Conservation (phyloP, 352 stramenopile species). For the Phytopythium oedochilum region DNA sequence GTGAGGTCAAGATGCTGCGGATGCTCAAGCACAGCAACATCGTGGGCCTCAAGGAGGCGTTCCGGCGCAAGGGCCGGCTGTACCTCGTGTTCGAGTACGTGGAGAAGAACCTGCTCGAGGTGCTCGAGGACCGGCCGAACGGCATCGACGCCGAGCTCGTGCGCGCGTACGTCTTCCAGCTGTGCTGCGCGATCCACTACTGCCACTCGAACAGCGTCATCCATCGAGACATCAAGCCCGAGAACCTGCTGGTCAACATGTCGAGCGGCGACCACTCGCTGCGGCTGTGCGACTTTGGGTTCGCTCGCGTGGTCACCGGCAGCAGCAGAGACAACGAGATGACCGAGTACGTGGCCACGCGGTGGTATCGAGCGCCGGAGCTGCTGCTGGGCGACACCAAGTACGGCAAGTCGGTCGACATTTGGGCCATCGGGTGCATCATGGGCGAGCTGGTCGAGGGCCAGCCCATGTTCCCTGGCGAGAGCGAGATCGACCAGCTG, state of each 20-base stretch:
- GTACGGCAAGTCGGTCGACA: slow-evolving; percentile 96
- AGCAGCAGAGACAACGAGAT: slow-evolving; percentile 87
- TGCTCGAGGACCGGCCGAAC: slow-evolving; percentile 89
- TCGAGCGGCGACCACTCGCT: slow-evolving; percentile 92
- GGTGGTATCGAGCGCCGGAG: slow-evolving; percentile 98
- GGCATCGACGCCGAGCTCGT: slow-evolving; percentile 91
- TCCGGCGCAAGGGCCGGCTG: slow-evolving; percentile 94
- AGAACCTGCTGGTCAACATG: slow-evolving; percentile 98
- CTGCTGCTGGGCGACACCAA: slow-evolving; percentile 98
- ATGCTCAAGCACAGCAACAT: slow-evolving; percentile 98
- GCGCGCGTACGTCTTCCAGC: slow-evolving; percentile 98
- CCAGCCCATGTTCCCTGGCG: slow-evolving; percentile 97
- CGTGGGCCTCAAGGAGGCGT: slow-evolving; percentile 96
- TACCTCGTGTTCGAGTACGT: slow-evolving; percentile 99
- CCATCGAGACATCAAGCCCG: slow-evolving; percentile 99
- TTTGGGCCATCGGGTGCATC: slow-evolving; percentile 97
- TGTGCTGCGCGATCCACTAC: slow-evolving; percentile 95
- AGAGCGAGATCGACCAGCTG: slow-evolving; percentile 98
- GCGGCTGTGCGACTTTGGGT: slow-evolving; percentile 99
- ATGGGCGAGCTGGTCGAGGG: slow-evolving; percentile 97
- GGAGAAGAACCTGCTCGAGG: slow-evolving; percentile 94
- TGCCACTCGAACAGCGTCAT: slow-evolving; percentile 97
- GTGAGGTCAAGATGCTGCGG: slow-evolving; percentile 98
- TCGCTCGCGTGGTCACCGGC: slow-evolving; percentile 74
- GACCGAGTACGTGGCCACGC: slow-evolving; percentile 98